These are phyloP conservation scores for Ascodesmis nigricans DNA, from an alignment of 495 filamentous ascomycete genomes.

Conservation along the genomic window DNA sequence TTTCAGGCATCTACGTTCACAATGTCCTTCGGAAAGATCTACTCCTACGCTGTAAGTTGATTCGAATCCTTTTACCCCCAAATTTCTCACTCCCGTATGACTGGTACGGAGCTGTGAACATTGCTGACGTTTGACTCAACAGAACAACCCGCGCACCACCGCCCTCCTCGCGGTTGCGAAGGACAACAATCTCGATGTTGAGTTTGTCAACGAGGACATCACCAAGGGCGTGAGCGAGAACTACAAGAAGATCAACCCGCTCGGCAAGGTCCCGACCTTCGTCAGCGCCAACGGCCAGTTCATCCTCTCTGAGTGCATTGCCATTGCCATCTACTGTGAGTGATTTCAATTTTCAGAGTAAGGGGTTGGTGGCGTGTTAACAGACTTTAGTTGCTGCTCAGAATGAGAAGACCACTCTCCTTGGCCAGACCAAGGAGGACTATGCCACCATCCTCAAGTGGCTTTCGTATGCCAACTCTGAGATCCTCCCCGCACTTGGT, in stretches of 20 bases:
- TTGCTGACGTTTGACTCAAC: slow-evolving; percentile 14
- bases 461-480: slow-evolving; percentile 81
- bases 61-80: slow-evolving; percentile 2
- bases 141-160: slow-evolving; percentile 81
- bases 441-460: slow-evolving; percentile 89
- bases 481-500: slow-evolving; percentile 53
- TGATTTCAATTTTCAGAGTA: slow-evolving; percentile 15
- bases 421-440: slow-evolving; percentile 99
- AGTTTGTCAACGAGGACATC: slow-evolving; percentile 51
- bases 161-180: slow-evolving; percentile 78
- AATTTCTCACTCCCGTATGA: background rate
- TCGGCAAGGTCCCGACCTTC: slow-evolving; percentile 82
- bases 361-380: background rate
- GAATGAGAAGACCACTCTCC: slow-evolving; percentile 97
- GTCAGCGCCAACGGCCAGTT: slow-evolving; percentile 84
- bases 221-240: slow-evolving; percentile 37
- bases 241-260: slow-evolving; percentile 65
- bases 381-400: slow-evolving; percentile 65
- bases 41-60: slow-evolving; percentile 52
- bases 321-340: slow-evolving; percentile 94
- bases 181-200: slow-evolving; percentile 78
- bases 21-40: slow-evolving; percentile 94
- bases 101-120: slow-evolving; percentile 1
- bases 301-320: slow-evolving; percentile 67
- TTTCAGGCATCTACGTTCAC: too few relatives aligned